Evolutionary conservation across 352 stramenopile genomes (phyloP).

Genomic region (Pythium pyrilobum): DNA sequence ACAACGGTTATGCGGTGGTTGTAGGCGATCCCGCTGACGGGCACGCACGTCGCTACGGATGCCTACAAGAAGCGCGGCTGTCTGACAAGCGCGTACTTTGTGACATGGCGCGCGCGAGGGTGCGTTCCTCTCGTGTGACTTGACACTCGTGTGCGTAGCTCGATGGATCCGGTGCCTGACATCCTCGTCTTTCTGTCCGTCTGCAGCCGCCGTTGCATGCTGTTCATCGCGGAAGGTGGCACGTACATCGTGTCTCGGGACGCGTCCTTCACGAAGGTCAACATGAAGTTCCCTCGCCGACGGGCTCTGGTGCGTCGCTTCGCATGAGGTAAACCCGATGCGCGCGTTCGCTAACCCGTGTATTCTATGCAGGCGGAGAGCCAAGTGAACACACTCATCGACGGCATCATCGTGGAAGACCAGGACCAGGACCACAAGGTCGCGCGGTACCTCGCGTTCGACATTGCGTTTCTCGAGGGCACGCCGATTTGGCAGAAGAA

Average conservation of each 20-base stretch:
- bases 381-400: constrained; percentile 77
- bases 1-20: background rate
- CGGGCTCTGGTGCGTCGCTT: constrained; percentile 49
- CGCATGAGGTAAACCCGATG: too few species aligned
- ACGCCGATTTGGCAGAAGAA: constrained; percentile 83
- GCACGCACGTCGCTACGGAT: constrained; percentile 69
- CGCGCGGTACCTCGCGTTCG: constrained; percentile 71
- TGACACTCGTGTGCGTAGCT: too few species aligned
- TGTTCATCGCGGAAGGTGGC: constrained; percentile 60
- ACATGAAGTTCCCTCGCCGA: constrained; percentile 85
- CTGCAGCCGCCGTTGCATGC: constrained; percentile 64
- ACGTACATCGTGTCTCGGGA: constrained; percentile 80
- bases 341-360: constrained; percentile 19
- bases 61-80: constrained; percentile 67
- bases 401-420: constrained; percentile 84
- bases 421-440: constrained; percentile 75
- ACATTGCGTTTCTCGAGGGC: constrained; percentile 79
- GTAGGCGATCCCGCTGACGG: constrained; percentile 81
- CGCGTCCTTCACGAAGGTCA: constrained; percentile 83
- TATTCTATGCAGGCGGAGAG: constrained; percentile 43
- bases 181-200: background rate
- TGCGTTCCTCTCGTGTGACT: constrained; percentile 24
- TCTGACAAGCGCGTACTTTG: constrained; percentile 77
- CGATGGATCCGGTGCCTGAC: too few species aligned
- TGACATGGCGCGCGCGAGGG: constrained; percentile 80